A percentile compares a stretch with the other conserved stretches of the same genome.
Evolutionary conservation across 2,329 filamentous ascomycete species (phyloP).

Genomic region (Cryphonectria carpinicola): DNA sequence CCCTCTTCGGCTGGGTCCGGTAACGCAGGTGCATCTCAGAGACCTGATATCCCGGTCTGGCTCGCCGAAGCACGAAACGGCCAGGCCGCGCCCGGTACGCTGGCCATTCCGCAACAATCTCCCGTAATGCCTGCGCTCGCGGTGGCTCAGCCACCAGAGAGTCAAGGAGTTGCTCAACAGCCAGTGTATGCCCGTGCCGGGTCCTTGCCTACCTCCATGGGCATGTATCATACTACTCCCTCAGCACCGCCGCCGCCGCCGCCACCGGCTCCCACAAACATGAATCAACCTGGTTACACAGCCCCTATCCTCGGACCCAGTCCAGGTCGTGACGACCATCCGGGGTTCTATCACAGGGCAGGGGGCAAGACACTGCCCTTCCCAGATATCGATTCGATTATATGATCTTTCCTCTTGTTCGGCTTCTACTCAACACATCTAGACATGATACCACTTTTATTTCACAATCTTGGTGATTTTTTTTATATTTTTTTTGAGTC

Average conservation of each 20-base stretch:
- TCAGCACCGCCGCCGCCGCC: neutral
- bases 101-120: conserved; percentile 4
- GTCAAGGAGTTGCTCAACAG: neutral
- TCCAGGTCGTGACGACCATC: conserved; percentile 3
- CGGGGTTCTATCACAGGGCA: conserved; percentile 11
- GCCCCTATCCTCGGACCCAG: neutral
- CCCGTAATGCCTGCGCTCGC: neutral
- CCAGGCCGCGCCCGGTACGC: conserved; percentile 1
- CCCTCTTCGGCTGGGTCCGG: neutral
- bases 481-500: neutral
- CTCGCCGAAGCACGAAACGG: conserved; percentile 10
- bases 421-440: neutral
- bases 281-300: neutral
- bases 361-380: conserved; percentile 10
- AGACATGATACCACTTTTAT: neutral
- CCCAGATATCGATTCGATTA: conserved; percentile 12
- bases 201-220: neutral
- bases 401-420: neutral
- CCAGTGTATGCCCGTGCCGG: neutral
- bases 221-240: neutral
- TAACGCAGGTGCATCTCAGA: neutral
- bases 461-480: neutral
- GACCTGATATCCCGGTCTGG: conserved; percentile 15
- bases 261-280: neutral
- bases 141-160: neutral